phyloP scores from a whole-genome alignment of 176 grass and related monocot species.

The Zea luxurians region DNA sequence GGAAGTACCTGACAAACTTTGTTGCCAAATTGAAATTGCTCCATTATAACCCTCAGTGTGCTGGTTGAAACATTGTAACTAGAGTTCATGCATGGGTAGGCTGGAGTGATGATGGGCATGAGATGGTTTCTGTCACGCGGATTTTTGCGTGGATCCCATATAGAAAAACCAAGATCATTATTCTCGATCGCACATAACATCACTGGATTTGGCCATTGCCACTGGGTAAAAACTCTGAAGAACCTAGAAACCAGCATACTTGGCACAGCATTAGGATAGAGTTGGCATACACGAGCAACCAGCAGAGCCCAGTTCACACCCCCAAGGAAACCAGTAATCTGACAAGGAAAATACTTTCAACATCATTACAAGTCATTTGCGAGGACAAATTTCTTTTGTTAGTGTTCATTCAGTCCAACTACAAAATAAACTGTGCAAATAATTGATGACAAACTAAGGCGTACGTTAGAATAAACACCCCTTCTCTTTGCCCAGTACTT shows the following conservation, averaged over 20 bases:
- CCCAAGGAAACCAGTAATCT: conserved; percentile 96
- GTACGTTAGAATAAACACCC: conserved; percentile 94
- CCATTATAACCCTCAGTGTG: conserved; percentile 84
- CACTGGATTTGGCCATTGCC: conserved; percentile 96
- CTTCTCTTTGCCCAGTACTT: conserved; percentile 93
- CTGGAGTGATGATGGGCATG: conserved; percentile 96
- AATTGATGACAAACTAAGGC: conserved; percentile 25
- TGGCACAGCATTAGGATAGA: conserved; percentile 90
- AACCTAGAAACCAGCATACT: conserved; percentile 95
- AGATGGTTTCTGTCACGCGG: conserved; percentile 73
- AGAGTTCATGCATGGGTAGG: conserved; percentile 98
- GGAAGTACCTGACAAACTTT: conserved; percentile 72
- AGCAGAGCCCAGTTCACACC: conserved; percentile 96
- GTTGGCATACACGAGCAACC: conserved; percentile 86
- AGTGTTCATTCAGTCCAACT: neutral
- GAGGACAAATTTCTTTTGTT: neutral
- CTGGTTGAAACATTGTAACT: conserved; percentile 92
- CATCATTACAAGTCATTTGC: neutral
- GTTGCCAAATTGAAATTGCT: conserved; percentile 81
- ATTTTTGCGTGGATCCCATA: conserved; percentile 95
- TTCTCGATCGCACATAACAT: conserved; percentile 91
- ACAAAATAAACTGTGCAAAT: conserved; percentile 3
- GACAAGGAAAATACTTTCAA: conserved; percentile 27
- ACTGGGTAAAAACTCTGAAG: conserved; percentile 90
- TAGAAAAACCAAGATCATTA: conserved; percentile 75